phyloP scores from a whole-genome alignment of 2,329 filamentous ascomycete species.

The Lachnellula arida region DNA sequence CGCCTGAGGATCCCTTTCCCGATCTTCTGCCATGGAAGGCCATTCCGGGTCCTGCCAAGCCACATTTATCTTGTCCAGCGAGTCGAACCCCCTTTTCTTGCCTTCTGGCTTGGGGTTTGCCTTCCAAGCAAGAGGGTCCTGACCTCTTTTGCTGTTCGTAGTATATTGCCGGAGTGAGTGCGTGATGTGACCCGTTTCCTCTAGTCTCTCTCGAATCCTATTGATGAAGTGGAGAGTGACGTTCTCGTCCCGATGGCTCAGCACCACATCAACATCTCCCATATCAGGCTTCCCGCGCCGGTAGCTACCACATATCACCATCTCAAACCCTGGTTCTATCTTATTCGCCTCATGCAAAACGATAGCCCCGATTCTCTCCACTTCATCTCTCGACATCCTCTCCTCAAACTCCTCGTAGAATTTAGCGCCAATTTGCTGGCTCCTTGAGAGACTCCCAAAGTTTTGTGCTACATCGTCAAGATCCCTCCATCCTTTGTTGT shows the following conservation, averaged over 20 bases:
- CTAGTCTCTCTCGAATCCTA: slow-evolving; percentile 66
- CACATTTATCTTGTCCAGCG: slow-evolving; percentile 84
- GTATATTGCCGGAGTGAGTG: slow-evolving; percentile 72
- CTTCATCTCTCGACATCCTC: slow-evolving; percentile 68
- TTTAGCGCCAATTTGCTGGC: slow-evolving; percentile 91
- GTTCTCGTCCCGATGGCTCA: slow-evolving; percentile 70
- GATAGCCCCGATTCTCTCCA: slow-evolving; percentile 60
- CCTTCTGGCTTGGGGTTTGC: slow-evolving; percentile 31
- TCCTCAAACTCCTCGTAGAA: slow-evolving; percentile 81
- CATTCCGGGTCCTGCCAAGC: slow-evolving; percentile 76
- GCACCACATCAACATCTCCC: slow-evolving; percentile 81
- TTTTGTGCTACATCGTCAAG: slow-evolving; percentile 79
- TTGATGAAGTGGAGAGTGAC: slow-evolving; percentile 67
- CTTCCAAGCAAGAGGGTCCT: slow-evolving; percentile 53
- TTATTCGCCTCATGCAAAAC: slow-evolving; percentile 63
- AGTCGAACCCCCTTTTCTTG: slow-evolving; percentile 68
- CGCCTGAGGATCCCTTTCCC: slow-evolving; percentile 20
- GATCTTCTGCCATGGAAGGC: slow-evolving; percentile 35
- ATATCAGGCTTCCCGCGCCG: slow-evolving; percentile 58
- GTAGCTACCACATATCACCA: slow-evolving; percentile 62
- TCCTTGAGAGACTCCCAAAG: slow-evolving; percentile 70
- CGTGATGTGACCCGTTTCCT: slow-evolving; percentile 63
- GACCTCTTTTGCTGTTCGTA: slow-evolving; percentile 67
- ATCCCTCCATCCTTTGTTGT: slow-evolving; percentile 69
- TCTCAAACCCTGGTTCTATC: slow-evolving; percentile 53